Percentiles rank a stretch among this genome's conserved stretches.
phyloP scores from a whole-genome alignment of 495 filamentous ascomycete genomes.

The Aspergillus indologenus region DNA sequence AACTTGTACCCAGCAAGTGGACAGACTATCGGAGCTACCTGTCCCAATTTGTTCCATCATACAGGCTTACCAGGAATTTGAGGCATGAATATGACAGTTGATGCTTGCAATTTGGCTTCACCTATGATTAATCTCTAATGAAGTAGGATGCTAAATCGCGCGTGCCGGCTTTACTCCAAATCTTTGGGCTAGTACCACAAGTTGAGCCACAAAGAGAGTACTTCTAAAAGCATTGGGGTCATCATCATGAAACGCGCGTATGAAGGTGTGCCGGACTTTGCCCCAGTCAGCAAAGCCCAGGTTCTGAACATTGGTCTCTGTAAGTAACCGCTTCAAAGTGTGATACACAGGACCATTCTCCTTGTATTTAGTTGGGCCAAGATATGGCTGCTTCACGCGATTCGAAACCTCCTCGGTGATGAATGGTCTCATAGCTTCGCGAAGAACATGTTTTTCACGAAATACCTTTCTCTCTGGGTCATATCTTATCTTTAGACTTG shows the following conservation, averaged over 20 bases:
- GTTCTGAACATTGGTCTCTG: conserved; percentile 35
- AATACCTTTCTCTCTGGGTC: conserved; percentile 25
- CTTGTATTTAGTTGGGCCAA: conserved; percentile 31
- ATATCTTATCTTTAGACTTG: conserved; percentile 44
- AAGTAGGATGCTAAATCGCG: no score
- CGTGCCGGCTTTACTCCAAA: conserved; percentile 13
- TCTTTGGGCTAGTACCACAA: conserved; percentile 12
- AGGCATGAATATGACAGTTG: no score
- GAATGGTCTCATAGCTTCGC: conserved; percentile 46
- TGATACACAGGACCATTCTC: conserved; percentile 36
- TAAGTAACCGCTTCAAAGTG: conserved; percentile 31
- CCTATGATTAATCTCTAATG: no score
- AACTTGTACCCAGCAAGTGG: no score
- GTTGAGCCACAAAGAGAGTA: conserved; percentile 11
- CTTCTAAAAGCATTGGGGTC: conserved; percentile 12
- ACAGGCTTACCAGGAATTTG: no score
- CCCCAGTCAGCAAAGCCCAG: conserved; percentile 39
- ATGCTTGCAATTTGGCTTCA: not conserved
- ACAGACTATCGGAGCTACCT: no score
- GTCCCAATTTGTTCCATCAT: no score
- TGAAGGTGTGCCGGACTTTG: conserved; percentile 17
- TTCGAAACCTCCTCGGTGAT: conserved; percentile 50
- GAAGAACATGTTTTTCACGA: conserved; percentile 49
- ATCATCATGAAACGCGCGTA: conserved; percentile 29
- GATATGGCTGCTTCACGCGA: conserved; percentile 44